These are phyloP conservation scores for Micromonas commoda DNA, from an alignment of 139 green algal genomes.

Conservation along the genomic window DNA sequence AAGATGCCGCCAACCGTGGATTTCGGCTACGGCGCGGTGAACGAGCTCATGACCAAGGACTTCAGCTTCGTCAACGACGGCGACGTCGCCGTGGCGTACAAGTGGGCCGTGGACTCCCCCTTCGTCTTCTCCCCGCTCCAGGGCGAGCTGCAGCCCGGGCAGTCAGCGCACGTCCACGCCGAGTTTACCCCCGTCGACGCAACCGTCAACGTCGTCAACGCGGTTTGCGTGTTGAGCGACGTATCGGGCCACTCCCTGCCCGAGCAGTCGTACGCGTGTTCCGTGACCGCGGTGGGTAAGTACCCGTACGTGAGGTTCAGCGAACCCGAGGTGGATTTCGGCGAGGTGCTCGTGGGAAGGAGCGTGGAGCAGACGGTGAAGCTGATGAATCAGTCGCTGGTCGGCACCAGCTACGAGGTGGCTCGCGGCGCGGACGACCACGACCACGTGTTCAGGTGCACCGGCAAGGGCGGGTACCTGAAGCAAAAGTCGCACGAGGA, in stretches of 20 bases:
- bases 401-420: constrained; percentile 33
- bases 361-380: constrained; percentile 35
- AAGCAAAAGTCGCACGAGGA: constrained; percentile 27
- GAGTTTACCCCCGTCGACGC: constrained; percentile 53
- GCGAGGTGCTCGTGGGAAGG: constrained; percentile 53
- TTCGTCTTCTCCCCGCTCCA: constrained; percentile 41
- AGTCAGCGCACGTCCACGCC: constrained; percentile 36
- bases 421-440: not conserved
- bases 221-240: constrained; percentile 33
- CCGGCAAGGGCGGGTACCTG: not conserved
- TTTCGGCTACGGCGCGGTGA: constrained; percentile 51
- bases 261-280: no score
- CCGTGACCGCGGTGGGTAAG: constrained; percentile 59
- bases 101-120: constrained; percentile 51
- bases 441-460: constrained; percentile 10
- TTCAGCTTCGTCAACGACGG: constrained; percentile 52
- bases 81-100: constrained; percentile 44
- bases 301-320: constrained; percentile 58
- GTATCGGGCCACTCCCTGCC: not conserved
- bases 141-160: constrained; percentile 26
- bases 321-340: constrained; percentile 45
- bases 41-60: constrained; percentile 29
- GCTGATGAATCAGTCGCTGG: constrained; percentile 54
- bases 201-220: constrained; percentile 43
- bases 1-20: constrained; percentile 45